These are phyloP conservation scores for Leonotis leonurus DNA, from an alignment of 257 asterid species.

Conservation along the genomic window DNA sequence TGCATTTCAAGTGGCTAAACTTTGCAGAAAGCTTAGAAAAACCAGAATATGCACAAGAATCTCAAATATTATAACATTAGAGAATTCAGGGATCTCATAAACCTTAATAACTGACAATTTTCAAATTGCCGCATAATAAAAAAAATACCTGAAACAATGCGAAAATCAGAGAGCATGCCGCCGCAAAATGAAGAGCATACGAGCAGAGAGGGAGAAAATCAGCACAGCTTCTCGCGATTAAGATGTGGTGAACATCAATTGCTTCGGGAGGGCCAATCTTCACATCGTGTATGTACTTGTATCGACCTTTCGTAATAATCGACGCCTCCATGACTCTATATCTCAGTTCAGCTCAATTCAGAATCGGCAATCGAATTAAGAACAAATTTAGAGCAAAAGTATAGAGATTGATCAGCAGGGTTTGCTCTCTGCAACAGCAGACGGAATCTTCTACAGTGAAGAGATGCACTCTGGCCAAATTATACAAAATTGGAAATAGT, in stretches of 20 bases:
- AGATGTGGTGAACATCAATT: conserved; percentile 65
- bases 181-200: conserved; percentile 31
- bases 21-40: not conserved
- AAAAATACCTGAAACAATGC: conserved; percentile 36
- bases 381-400: not conserved
- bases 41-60: not conserved
- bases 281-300: conserved; percentile 44
- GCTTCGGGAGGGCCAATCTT: conserved; percentile 45
- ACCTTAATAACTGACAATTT: not conserved
- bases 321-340: conserved; percentile 30
- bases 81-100: not conserved
- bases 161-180: conserved; percentile 24
- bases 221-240: conserved; percentile 25
- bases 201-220: conserved; percentile 27
- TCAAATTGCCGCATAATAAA: not conserved
- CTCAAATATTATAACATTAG: not conserved
- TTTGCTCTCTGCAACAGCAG: no score
- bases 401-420: not conserved
- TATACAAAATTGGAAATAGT: no score
- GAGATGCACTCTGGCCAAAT: no score
- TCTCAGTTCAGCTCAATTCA: conserved; percentile 17
- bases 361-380: no score
- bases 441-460: no score
- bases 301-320: conserved; percentile 33
- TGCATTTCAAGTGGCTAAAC: not conserved